phyloP scores from a whole-genome alignment of 2,329 filamentous ascomycete species.

The Neopestalotiopsis clavispora region DNA sequence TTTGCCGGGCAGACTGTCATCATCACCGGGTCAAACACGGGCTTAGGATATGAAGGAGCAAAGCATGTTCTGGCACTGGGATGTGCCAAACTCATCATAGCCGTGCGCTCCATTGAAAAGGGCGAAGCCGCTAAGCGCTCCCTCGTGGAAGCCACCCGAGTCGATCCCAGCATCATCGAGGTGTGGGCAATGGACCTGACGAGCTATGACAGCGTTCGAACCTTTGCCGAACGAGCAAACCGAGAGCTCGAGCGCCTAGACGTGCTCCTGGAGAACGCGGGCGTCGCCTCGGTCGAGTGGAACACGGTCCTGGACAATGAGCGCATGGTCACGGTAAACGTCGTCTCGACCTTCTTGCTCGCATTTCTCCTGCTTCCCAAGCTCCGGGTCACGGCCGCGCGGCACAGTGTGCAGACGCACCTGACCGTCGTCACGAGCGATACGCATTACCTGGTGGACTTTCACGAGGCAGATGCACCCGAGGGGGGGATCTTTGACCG shows the following conservation, averaged over 20 bases:
- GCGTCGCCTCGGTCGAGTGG: slow-evolving; percentile 9
- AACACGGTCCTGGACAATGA: not conserved
- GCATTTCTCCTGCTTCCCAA: slow-evolving; percentile 7
- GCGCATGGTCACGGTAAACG: slow-evolving; percentile 9
- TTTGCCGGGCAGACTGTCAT: not conserved
- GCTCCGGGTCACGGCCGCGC: not conserved
- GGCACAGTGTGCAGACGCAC: not conserved
- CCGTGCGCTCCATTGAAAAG: slow-evolving; percentile 2
- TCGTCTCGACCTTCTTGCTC: slow-evolving; percentile 2
- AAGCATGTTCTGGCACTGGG: not conserved
- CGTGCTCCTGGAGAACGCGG: slow-evolving; percentile 5
- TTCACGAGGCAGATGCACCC: not conserved
- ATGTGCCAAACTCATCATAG: slow-evolving; percentile 8
- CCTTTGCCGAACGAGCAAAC: not conserved
- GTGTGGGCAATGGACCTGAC: slow-evolving; percentile 16
- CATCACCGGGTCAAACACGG: slow-evolving; percentile 14
- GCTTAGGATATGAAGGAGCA: not conserved
- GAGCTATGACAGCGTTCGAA: slow-evolving; percentile 15
- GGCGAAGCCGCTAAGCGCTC: slow-evolving; percentile 3
- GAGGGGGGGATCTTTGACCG: slow-evolving; percentile 1
- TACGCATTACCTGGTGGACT: slow-evolving; percentile 2
- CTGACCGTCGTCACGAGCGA: not conserved
- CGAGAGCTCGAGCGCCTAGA: slow-evolving; percentile 3
- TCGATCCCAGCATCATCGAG: not conserved
- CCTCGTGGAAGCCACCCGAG: not conserved